Conservation (phyloP, 306 rosid genomes). For the Comarum palustre region DNA sequence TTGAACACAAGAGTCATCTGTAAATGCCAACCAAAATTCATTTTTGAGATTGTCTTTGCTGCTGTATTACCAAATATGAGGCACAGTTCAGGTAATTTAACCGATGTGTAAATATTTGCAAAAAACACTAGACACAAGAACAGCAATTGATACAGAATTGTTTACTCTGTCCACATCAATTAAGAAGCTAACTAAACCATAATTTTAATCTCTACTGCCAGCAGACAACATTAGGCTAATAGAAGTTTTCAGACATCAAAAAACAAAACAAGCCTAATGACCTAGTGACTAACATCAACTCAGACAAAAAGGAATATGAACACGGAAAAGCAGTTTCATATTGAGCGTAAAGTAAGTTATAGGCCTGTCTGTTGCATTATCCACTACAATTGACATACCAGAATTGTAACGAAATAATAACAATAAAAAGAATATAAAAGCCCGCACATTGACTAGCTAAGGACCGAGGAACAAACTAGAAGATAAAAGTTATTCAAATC, state of each 20-base stretch:
- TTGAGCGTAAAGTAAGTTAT: neutral
- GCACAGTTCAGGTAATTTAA: neutral
- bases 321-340: neutral
- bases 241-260: neutral
- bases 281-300: neutral
- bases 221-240: neutral
- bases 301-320: neutral
- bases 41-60: neutral
- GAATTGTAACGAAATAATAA: neutral
- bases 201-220: no score
- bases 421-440: neutral
- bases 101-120: neutral
- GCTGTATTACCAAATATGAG: neutral
- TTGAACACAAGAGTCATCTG: neutral
- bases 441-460: neutral
- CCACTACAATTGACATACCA: neutral
- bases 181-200: no score
- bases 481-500: neutral
- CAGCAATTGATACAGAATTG: neutral
- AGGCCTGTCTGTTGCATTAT: no score
- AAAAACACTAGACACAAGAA: neutral
- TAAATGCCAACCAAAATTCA: neutral
- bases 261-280: neutral
- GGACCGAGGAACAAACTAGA: constrained; percentile 5
- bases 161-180: neutral